Conservation (phyloP, 108 stramenopile genomes). For the Fistulifera solaris region DNA sequence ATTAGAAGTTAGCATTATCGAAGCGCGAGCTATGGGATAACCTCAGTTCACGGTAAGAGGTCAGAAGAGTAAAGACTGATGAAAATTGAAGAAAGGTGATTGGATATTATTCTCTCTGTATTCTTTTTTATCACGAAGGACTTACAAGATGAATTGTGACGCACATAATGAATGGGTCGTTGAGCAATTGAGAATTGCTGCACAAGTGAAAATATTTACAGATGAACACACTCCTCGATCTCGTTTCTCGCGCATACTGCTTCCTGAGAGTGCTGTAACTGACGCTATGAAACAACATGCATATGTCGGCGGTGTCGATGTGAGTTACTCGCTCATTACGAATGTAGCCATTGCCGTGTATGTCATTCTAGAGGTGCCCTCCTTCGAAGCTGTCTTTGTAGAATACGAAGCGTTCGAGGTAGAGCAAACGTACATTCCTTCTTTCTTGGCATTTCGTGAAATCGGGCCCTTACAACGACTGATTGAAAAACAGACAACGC, state of each 20-base stretch:
- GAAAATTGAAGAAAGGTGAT: too few relatives aligned
- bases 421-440: slow-evolving; percentile 33
- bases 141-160: too few relatives aligned
- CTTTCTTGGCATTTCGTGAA: slow-evolving; percentile 63
- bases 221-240: neutral
- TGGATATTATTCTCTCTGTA: too few relatives aligned
- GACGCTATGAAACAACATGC: slow-evolving; percentile 1
- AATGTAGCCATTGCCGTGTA: slow-evolving; percentile 49
- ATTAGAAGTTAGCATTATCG: too few relatives aligned
- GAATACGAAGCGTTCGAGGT: slow-evolving; percentile 28
- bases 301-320: slow-evolving; percentile 61
- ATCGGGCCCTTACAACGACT: slow-evolving; percentile 40
- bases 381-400: slow-evolving; percentile 29
- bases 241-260: neutral
- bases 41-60: too few relatives aligned
- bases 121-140: too few relatives aligned
- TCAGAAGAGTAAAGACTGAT: too few relatives aligned
- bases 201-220: slow-evolving; percentile 16
- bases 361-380: slow-evolving; percentile 36
- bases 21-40: too few relatives aligned
- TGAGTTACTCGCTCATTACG: slow-evolving; percentile 31
- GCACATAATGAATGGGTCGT: too few relatives aligned
- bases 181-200: slow-evolving; percentile 31
- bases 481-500: slow-evolving; percentile 28
- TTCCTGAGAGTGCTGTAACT: slow-evolving; percentile 1